A percentile compares a stretch with the other conserved stretches of the same genome.
Evolutionary conservation across 768 basidiomycete genomes (phyloP).

Genomic region (Coprinopsis sp.): DNA sequence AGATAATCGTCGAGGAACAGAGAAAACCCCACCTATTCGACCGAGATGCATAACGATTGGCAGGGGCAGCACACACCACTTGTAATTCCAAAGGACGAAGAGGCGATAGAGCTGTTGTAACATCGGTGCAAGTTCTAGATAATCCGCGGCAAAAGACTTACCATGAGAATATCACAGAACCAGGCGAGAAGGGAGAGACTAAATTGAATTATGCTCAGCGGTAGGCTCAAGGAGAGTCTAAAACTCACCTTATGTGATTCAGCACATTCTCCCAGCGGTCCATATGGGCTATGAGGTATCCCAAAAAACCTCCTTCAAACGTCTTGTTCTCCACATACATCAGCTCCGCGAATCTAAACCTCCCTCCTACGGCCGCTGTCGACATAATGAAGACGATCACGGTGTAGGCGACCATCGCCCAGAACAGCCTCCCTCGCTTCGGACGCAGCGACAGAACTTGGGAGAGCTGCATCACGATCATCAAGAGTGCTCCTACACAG

Average conservation of each 20-base stretch:
- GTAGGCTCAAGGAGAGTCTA: too few species aligned
- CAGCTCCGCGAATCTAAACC: conserved; percentile 27
- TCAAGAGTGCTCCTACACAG: conserved; percentile 32
- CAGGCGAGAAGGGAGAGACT: conserved; percentile 30
- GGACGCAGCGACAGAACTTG: conserved; percentile 33
- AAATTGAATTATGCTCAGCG: background rate
- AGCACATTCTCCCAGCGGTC: conserved; percentile 27
- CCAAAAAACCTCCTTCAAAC: conserved; percentile 12
- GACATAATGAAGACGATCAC: conserved; percentile 26
- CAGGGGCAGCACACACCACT: conserved; percentile 23
- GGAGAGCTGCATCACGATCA: conserved; percentile 34
- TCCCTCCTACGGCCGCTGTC: conserved; percentile 26
- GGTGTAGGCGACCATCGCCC: conserved; percentile 31
- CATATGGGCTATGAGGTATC: conserved; percentile 13
- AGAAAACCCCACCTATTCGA: conserved; percentile 24
- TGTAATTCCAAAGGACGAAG: conserved; percentile 30
- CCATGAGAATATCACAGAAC: conserved; percentile 34
- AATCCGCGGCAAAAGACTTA: conserved; percentile 8
- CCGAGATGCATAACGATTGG: conserved; percentile 28
- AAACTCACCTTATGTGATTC: conserved; percentile 29
- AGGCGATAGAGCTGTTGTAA: conserved; percentile 28
- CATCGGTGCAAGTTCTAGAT: background rate
- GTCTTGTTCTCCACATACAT: conserved; percentile 24
- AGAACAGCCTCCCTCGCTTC: conserved; percentile 30
- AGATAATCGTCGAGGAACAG: background rate